These are phyloP conservation scores for Eucalyptus cloeziana DNA, from an alignment of 345 rosid genomes.

Conservation along the genomic window DNA sequence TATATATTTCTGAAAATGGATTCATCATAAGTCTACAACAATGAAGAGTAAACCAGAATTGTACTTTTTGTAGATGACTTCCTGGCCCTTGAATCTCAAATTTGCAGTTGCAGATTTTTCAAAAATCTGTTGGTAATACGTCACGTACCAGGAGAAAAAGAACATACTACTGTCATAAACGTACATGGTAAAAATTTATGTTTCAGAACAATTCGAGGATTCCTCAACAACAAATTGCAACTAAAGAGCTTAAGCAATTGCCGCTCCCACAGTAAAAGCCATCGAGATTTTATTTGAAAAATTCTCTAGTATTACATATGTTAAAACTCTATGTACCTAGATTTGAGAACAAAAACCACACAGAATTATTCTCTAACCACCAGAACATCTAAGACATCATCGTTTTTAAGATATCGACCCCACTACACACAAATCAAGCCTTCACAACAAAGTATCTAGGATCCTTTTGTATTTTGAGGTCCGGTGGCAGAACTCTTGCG, in stretches of 20 bases:
- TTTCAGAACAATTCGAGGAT: not conserved
- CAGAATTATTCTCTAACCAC: not conserved
- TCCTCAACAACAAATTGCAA: not conserved
- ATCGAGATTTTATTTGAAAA: not conserved
- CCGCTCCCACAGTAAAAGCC: not conserved
- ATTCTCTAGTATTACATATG: not conserved
- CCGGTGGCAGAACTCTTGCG: not conserved
- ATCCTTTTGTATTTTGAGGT: not conserved
- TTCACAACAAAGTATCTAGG: not conserved
- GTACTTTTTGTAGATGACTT: not conserved
- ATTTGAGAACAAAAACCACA: not conserved
- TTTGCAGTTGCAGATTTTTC: not conserved
- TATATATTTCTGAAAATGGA: not conserved
- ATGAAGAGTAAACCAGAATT: not conserved
- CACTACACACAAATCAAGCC: not conserved
- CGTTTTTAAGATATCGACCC: not conserved
- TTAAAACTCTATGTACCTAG: not conserved
- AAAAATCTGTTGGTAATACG: not conserved
- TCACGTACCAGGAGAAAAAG: not conserved
- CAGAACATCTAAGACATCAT: not conserved
- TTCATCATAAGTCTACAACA: not conserved
- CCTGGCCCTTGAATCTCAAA: not conserved
- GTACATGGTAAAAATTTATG: not conserved
- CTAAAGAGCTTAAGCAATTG: not conserved
- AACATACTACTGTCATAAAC: not conserved